These are phyloP conservation scores for Neoarthrinium moseri DNA, from an alignment of 2,329 filamentous ascomycete species.

Conservation along the genomic window DNA sequence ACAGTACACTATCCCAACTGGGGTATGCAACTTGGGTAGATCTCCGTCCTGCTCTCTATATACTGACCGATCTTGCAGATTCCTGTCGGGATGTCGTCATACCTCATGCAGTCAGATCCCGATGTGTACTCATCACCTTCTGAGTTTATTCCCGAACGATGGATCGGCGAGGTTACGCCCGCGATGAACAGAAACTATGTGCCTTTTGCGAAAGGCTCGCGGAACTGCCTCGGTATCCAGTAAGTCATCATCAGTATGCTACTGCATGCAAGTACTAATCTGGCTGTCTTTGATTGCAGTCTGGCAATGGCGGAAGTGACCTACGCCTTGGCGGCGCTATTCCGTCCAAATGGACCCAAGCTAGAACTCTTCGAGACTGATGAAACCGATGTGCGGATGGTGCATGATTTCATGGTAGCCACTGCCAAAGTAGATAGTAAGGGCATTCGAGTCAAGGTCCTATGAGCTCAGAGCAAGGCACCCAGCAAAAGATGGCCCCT, in stretches of 20 bases:
- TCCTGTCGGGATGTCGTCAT: conserved; percentile 9
- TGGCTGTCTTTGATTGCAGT: background rate
- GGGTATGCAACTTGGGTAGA: background rate
- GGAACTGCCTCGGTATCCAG: conserved; percentile 3
- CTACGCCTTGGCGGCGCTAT: background rate
- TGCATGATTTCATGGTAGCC: background rate
- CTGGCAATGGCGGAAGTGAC: background rate
- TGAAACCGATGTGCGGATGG: background rate
- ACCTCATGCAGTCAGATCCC: conserved; percentile 6
- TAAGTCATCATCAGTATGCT: background rate
- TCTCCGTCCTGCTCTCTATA: background rate
- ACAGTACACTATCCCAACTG: conserved; percentile 5
- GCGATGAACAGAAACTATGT: background rate
- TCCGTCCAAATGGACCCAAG: background rate
- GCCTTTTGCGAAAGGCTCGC: conserved; percentile 7
- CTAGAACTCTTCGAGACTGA: background rate
- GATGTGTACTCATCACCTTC: conserved; percentile 4
- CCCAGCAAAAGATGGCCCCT: too few relatives aligned
- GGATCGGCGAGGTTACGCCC: conserved; percentile 7
- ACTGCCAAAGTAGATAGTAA: background rate
- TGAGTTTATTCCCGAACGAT: conserved; percentile 5
- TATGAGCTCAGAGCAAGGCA: too few relatives aligned
- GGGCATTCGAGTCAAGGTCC: background rate
- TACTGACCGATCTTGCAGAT: background rate
- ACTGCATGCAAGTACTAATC: background rate